These are phyloP conservation scores for Boletus sp. DNA, from an alignment of 1,284 basidiomycete genomes.

Conservation along the genomic window DNA sequence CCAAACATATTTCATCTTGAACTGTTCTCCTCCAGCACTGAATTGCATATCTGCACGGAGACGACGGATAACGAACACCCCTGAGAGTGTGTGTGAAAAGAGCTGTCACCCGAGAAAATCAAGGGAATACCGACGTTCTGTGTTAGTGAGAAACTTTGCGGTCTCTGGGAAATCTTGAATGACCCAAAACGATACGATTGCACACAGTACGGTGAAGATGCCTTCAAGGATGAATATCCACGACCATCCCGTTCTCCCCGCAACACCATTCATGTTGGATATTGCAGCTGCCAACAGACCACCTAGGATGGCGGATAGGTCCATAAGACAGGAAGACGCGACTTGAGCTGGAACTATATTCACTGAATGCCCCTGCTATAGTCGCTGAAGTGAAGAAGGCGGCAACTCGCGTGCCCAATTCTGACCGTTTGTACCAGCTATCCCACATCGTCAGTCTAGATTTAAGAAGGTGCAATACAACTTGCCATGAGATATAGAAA, in stretches of 20 bases:
- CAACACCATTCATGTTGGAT: constrained; percentile 64
- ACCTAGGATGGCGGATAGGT: constrained; percentile 33
- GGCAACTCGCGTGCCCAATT: constrained; percentile 57
- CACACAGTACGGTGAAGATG: constrained; percentile 57
- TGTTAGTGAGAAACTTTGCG: constrained; percentile 50
- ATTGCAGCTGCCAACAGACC: constrained; percentile 65
- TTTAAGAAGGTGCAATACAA: background rate
- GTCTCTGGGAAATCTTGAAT: constrained; percentile 59
- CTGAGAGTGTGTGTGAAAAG: constrained; percentile 23
- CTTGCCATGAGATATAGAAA: constrained; percentile 52
- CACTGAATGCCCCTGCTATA: constrained; percentile 66
- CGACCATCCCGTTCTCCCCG: constrained; percentile 47
- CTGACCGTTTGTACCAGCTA: constrained; percentile 59
- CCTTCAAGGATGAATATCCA: constrained; percentile 80
- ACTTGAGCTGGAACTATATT: constrained; percentile 15
- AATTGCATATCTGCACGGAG: constrained; percentile 47
- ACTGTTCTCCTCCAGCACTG: constrained; percentile 47
- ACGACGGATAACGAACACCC: constrained; percentile 44
- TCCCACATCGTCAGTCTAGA: constrained; percentile 4
- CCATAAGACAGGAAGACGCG: background rate
- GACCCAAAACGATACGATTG: constrained; percentile 49
- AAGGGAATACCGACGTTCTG: constrained; percentile 39
- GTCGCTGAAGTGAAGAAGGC: constrained; percentile 69
- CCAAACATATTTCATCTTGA: constrained; percentile 44
- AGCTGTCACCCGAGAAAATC: background rate